Percentiles rank a stretch among this genome's conserved stretches.
Evolutionary conservation across 164 flowering plant species (phyloP).

Genomic region (Kalanchoe fedtschenkoi): DNA sequence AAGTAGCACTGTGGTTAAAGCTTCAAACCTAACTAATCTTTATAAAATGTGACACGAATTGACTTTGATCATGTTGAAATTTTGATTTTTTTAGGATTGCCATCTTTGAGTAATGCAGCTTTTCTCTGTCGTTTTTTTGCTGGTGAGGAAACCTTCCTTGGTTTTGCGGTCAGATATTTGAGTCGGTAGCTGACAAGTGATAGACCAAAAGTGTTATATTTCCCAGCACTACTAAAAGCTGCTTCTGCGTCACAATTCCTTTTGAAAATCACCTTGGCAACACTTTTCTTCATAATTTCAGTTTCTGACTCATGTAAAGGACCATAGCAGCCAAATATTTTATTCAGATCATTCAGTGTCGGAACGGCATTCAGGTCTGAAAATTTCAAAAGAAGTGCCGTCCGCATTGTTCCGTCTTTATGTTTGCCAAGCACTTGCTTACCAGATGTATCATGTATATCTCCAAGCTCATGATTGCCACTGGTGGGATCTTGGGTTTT

Average conservation of each 20-base stretch:
- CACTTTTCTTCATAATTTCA: constrained; percentile 42
- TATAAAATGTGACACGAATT: no score
- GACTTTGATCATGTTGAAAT: neutral
- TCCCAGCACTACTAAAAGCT: constrained; percentile 87
- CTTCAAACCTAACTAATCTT: no score
- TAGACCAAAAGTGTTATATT: constrained; percentile 73
- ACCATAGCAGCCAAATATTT: constrained; percentile 59
- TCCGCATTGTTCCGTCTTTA: constrained; percentile 28
- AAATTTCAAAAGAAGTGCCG: constrained; percentile 58
- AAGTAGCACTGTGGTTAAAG: no score
- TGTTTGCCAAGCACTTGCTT: constrained; percentile 7
- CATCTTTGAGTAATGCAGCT: constrained; percentile 4
- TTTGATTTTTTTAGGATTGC: neutral
- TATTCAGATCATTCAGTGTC: constrained; percentile 36
- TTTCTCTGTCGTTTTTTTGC: constrained; percentile 19
- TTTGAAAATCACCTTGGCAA: constrained; percentile 68
- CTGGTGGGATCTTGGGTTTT: constrained; percentile 13
- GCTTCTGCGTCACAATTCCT: constrained; percentile 61
- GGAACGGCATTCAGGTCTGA: constrained; percentile 55
- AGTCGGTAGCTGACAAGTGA: constrained; percentile 67
- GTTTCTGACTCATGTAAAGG: constrained; percentile 55
- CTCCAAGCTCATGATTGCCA: constrained; percentile 19
- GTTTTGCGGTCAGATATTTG: constrained; percentile 25
- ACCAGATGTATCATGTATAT: constrained; percentile 8
- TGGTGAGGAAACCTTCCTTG: constrained; percentile 19